Conservation (phyloP, 805 yeast genomes). For the Candida schatavii region DNA sequence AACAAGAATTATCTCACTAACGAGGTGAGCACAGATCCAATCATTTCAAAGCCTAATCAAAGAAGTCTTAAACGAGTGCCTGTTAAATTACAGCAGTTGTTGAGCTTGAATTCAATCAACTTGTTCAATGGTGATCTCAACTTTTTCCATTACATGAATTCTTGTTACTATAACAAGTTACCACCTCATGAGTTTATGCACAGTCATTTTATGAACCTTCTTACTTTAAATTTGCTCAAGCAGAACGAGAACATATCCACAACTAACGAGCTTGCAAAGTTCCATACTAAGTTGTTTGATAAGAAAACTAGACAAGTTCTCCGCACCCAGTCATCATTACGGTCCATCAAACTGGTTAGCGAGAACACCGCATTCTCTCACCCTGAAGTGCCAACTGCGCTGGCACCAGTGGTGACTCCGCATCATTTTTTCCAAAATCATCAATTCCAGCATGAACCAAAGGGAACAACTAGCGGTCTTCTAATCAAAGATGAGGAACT, state of each 20-base stretch:
- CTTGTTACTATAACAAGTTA: slow-evolving; percentile 36
- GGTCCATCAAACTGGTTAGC: slow-evolving; percentile 11
- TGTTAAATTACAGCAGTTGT: slow-evolving; percentile 33
- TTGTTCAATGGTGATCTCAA: slow-evolving; percentile 30
- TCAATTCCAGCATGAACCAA: background rate
- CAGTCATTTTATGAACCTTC: slow-evolving; percentile 36
- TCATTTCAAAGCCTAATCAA: slow-evolving; percentile 21
- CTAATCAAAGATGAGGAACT: slow-evolving; percentile 6
- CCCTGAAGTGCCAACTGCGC: background rate
- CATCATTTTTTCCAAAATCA: background rate
- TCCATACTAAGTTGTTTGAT: slow-evolving; percentile 22
- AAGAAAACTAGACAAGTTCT: slow-evolving; percentile 22
- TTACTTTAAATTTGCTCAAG: slow-evolving; percentile 36
- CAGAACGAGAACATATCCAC: slow-evolving; percentile 33
- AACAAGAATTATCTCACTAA: slow-evolving; percentile 2
- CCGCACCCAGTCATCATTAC: slow-evolving; percentile 24
- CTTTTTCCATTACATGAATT: slow-evolving; percentile 36
- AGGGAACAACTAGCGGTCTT: background rate
- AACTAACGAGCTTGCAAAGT: slow-evolving; percentile 24
- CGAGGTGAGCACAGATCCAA: slow-evolving; percentile 7
- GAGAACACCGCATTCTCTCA: background rate
- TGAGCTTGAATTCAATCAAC: slow-evolving; percentile 26
- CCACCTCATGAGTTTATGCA: slow-evolving; percentile 26
- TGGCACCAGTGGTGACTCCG: no score
- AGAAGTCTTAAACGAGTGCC: slow-evolving; percentile 29